phyloP scores from a whole-genome alignment of 2,329 filamentous ascomycete species.

The Sclerotinia subarctica region DNA sequence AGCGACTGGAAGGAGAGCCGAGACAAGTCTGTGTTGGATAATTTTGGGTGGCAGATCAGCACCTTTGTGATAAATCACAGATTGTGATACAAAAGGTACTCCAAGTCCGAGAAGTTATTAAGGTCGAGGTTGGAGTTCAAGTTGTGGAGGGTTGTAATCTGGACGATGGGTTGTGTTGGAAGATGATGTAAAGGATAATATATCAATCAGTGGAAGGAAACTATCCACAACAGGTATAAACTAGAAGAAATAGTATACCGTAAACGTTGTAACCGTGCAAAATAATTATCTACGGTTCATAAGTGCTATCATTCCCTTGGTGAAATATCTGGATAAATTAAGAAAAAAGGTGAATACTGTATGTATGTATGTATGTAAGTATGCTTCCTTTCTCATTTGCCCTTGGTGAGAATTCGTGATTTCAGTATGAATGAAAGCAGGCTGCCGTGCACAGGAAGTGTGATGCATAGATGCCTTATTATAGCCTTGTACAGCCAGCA shows the following conservation, averaged over 20 bases:
- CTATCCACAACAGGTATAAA: slow-evolving; percentile 4
- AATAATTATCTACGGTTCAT: background rate
- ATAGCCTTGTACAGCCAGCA: background rate
- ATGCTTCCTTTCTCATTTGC: background rate
- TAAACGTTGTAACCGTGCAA: background rate
- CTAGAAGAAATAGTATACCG: background rate
- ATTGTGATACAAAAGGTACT: background rate
- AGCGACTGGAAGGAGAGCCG: background rate
- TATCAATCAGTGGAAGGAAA: background rate
- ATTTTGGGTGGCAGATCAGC: background rate
- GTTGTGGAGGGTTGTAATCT: background rate
- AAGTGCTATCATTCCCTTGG: background rate
- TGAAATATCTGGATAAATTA: background rate
- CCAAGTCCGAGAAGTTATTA: background rate
- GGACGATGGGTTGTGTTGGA: slow-evolving; percentile 4
- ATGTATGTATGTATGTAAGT: too few relatives aligned
- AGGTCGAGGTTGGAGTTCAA: background rate
- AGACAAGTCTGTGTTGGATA: background rate
- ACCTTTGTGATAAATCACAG: slow-evolving; percentile 7
- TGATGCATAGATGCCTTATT: background rate
- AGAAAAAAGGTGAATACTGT: background rate
- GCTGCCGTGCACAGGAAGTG: background rate
- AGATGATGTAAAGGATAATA: slow-evolving; percentile 13
- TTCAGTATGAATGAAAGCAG: background rate
- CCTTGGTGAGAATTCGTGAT: background rate